Base-by-base conservation (phyloP, 2,329 filamentous ascomycete species). In the Fusarium praegraminearum region DNA sequence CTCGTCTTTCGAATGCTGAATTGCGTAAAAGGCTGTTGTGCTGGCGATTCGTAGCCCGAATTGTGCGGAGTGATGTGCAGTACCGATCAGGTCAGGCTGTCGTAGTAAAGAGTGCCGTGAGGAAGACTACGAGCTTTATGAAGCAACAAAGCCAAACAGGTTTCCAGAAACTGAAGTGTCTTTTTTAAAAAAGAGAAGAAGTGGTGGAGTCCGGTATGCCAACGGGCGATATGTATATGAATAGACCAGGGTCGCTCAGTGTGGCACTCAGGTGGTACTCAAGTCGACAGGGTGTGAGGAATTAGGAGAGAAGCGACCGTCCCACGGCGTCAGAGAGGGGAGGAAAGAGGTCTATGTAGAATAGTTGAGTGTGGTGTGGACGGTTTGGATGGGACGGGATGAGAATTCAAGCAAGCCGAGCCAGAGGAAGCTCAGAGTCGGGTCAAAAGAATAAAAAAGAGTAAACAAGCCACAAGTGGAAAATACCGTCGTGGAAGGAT, bases 181-280 rank as follows among this genome's bases (percentile, higher is more conserved):
- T 46, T 47, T 62, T 43, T 58, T 35, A 49, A 58, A 33, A 60
- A 54, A 57, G 41, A 66, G 53, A 57, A 45, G 35, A 46, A 44
- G 46, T 54, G 36, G 46, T 70, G 63, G 51, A 69, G 58, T 50
- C 35, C 18, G 12, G 55, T 71, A 52, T 57, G 51, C 67, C 51
- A 71, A 71, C 38, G 51, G 49, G 45, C 44, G 55, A 57, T 70
- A 65, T 71, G 54, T 70, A 65, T 71, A 71, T 65, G 63, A 58
- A 40, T 28, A 56, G 63, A 61, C 67, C 44, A 69, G 63, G 63
- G 52, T 66, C 47, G 55, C 57, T 57, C 52, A 57, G 36, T n/a
- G 52, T 65, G 55, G 54, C 52, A 70, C 67, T 51, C 16, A 52
- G 54, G 67, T 70, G 62, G 62, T 54, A 67, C 67, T 64, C 35